Conservation (phyloP, 228 moss, liverwort and hornwort genomes). For the Sphagnum magellanicum region DNA sequence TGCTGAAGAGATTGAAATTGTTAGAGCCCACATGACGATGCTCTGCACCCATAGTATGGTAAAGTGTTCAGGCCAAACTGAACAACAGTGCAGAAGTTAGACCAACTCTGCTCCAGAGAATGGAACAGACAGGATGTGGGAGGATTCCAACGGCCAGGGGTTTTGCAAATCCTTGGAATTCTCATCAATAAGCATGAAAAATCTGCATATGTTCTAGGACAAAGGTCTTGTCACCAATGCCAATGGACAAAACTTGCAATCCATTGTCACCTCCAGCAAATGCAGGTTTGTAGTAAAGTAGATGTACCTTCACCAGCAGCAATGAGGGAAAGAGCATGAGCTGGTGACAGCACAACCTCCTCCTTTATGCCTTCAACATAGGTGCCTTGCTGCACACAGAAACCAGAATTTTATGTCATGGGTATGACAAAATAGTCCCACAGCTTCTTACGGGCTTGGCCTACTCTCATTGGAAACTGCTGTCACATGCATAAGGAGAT, state of each 20-base stretch:
- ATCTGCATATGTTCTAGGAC: too few relatives aligned
- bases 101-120: too few relatives aligned
- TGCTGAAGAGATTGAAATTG: conserved; percentile 93
- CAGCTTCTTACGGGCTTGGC: too few relatives aligned
- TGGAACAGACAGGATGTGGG: too few relatives aligned
- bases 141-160: background rate
- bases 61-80: too few relatives aligned
- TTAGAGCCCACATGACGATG: conserved; percentile 98
- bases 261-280: background rate
- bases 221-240: background rate
- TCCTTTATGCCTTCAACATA: conserved; percentile 99
- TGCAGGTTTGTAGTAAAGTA: background rate
- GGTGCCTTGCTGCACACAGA: conserved; percentile 59
- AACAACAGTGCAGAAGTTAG: too few relatives aligned
- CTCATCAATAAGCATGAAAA: too few relatives aligned
- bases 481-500: background rate
- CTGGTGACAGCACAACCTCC: conserved; percentile 94
- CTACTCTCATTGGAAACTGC: background rate
- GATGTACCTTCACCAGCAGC: conserved; percentile 94
- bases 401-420: background rate
- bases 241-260: background rate
- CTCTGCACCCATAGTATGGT: conserved; percentile 26
- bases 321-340: conserved; percentile 89
- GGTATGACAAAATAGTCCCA: too few relatives aligned
- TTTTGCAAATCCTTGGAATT: too few relatives aligned